A percentile compares a stretch with the other conserved stretches of the same genome.
These are phyloP conservation scores for Trichoderma hamatum DNA, from an alignment of 2,329 filamentous ascomycete species.

Conservation along the genomic window DNA sequence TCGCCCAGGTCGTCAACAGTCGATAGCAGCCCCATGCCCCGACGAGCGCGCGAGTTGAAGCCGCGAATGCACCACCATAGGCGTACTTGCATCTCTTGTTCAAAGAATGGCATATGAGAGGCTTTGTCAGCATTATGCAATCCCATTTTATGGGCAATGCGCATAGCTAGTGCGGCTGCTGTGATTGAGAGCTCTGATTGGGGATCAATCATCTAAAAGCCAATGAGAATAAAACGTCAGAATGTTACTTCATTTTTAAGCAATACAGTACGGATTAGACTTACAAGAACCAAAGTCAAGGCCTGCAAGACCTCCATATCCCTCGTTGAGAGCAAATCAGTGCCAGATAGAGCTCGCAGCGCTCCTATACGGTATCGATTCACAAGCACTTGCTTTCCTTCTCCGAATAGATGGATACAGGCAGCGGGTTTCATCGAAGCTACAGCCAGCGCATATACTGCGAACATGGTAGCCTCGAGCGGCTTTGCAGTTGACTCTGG, in stretches of 20 bases:
- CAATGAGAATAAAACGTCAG: neutral
- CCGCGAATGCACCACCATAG: slow-evolving; percentile 69
- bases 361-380: slow-evolving; percentile 57
- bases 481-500: slow-evolving; percentile 57
- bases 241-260: neutral
- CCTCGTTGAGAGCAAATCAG: neutral
- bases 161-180: slow-evolving; percentile 62
- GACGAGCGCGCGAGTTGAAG: slow-evolving; percentile 46
- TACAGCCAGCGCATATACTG: slow-evolving; percentile 66
- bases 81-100: slow-evolving; percentile 66
- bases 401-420: slow-evolving; percentile 34
- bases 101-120: slow-evolving; percentile 62
- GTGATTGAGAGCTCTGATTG: slow-evolving; percentile 55
- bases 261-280: neutral
- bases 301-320: slow-evolving; percentile 49
- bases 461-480: slow-evolving; percentile 64
- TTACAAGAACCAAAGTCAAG: slow-evolving; percentile 59
- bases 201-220: slow-evolving; percentile 26
- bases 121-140: slow-evolving; percentile 63
- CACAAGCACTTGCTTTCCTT: slow-evolving; percentile 49
- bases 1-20: slow-evolving; percentile 57
- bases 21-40: slow-evolving; percentile 34
- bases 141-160: slow-evolving; percentile 69
- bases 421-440: slow-evolving; percentile 62
- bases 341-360: slow-evolving; percentile 51